phyloP scores from a whole-genome alignment of 2,329 filamentous ascomycete species.

The Aureobasidium sp. region DNA sequence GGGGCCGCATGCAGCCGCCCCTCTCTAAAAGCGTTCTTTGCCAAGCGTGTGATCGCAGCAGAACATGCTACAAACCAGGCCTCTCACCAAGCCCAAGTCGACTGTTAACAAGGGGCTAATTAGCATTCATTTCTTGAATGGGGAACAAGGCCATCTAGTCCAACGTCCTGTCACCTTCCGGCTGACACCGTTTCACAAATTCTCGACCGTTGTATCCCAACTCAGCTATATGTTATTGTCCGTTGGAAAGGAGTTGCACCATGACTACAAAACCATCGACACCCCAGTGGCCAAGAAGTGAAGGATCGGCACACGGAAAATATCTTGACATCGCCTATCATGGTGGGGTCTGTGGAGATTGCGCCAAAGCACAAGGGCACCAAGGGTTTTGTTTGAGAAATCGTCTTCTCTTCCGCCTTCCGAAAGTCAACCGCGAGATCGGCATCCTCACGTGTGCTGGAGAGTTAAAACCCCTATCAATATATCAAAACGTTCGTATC shows the following conservation, averaged over 20 bases:
- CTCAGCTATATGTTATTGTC: slow-evolving; percentile 2
- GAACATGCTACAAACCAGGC: neutral
- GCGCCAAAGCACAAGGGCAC: neutral
- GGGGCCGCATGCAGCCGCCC: slow-evolving; percentile 4
- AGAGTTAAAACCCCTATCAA: neutral
- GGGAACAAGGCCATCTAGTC: neutral
- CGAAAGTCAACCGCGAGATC: neutral
- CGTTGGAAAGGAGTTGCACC: neutral
- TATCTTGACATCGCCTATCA: neutral
- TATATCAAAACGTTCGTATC: slow-evolving; percentile 5
- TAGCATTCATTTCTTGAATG: neutral
- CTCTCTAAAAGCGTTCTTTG: neutral
- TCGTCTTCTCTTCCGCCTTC: too few species aligned
- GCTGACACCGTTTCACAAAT: neutral
- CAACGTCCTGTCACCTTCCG: neutral
- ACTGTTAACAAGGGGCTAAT: slow-evolving; percentile 6
- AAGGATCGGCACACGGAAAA: slow-evolving; percentile 4
- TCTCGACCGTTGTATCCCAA: neutral
- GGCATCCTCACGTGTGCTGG: neutral
- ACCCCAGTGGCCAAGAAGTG: neutral
- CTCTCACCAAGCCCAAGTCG: neutral
- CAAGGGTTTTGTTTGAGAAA: neutral
- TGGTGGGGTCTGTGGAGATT: slow-evolving; percentile 9
- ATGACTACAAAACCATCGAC: neutral
- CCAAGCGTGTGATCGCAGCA: neutral